Evolutionary conservation across 2,329 filamentous ascomycete genomes (phyloP).

Genomic region (Aspergillus brunneoviolaceus): DNA sequence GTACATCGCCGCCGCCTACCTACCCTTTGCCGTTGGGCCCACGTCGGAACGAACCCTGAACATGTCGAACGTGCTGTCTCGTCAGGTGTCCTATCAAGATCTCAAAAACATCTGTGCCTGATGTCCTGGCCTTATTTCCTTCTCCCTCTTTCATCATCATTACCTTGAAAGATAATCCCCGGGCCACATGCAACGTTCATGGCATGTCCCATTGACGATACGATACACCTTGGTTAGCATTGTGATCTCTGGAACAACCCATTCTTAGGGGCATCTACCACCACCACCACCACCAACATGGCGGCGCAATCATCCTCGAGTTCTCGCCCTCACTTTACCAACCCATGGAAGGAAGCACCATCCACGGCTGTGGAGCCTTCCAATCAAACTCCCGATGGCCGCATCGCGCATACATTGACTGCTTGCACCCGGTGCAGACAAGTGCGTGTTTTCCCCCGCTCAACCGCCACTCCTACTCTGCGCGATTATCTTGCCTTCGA

Average conservation of each 20-base stretch:
- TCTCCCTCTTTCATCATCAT: constrained; percentile 6
- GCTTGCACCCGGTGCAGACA: constrained; percentile 52
- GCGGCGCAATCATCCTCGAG: constrained; percentile 18
- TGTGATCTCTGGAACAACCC: constrained; percentile 7
- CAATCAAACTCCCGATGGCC: constrained; percentile 35
- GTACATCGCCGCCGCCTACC: constrained; percentile 1
- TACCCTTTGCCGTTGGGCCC: constrained; percentile 14
- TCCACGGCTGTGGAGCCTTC: constrained; percentile 30
- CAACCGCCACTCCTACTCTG: constrained; percentile 1
- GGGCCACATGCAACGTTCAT: constrained; percentile 10
- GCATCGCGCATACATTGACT: constrained; percentile 49
- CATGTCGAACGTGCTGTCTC: constrained; percentile 24
- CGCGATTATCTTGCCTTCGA: background rate
- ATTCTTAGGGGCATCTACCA: constrained; percentile 8
- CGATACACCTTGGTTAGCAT: background rate
- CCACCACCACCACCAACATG: constrained; percentile 21
- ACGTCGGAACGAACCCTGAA: constrained; percentile 18
- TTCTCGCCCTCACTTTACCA: constrained; percentile 24
- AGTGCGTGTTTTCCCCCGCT: constrained; percentile 32
- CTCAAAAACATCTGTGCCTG: constrained; percentile 14
- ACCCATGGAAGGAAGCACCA: constrained; percentile 29
- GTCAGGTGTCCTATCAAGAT: constrained; percentile 14
- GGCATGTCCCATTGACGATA: constrained; percentile 11
- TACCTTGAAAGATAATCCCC: background rate
- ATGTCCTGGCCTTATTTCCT: constrained; percentile 4